Base-by-base conservation (phyloP, 306 rosid genomes). In the Quercus glauca region DNA sequence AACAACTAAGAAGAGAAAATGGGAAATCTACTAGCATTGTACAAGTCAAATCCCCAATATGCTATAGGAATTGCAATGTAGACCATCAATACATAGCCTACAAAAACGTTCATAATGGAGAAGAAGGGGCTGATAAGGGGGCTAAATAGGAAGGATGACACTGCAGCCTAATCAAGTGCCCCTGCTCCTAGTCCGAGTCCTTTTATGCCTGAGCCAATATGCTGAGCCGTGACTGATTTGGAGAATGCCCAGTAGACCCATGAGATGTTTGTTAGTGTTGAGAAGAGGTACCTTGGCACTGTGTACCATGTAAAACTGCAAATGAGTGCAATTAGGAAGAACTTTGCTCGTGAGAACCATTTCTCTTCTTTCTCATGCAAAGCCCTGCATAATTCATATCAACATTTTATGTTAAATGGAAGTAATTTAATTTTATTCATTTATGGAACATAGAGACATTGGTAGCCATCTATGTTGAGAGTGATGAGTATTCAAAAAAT, bases 211-310 rank as follows among this genome's bases (percentile, higher is more conserved):
- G 91, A 93, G 12, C 98, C 98, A 31, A 91, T 23, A 23, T 91
- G 98, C 72, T 91, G 97, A 56, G 93, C 98, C 10, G 92, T 89
- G 19, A 91, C 90, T 20, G 98, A 93, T 60, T 88, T 93, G 77
- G 97, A 79, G 88, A 91, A 89, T 20, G 82, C 10, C 98, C 98
- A 93, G 76, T 94, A 92, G 1, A 90, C 65, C 93, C 94, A 94
- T 73, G 97, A 94, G 53, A 94, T 88, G 89, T 4, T 90, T n/a
- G 96, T 76, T 18, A 94, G 91, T 15, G 96, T 90, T 67, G 92
- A 21, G 86, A 94, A 92, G 25, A 94, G 74, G 87, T 81, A 89
- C 37, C 97, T 96, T 13, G 97, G 98, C 52, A 89, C 1, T 33
- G 75, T 61, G 43, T 90, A 90, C 95, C 94, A 94, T 17, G 88